Evolutionary conservation across 1,284 basidiomycete species (phyloP), one percentile per base, ranked within the genome.

Genomic region (Cryptococcus sp.): DNA sequence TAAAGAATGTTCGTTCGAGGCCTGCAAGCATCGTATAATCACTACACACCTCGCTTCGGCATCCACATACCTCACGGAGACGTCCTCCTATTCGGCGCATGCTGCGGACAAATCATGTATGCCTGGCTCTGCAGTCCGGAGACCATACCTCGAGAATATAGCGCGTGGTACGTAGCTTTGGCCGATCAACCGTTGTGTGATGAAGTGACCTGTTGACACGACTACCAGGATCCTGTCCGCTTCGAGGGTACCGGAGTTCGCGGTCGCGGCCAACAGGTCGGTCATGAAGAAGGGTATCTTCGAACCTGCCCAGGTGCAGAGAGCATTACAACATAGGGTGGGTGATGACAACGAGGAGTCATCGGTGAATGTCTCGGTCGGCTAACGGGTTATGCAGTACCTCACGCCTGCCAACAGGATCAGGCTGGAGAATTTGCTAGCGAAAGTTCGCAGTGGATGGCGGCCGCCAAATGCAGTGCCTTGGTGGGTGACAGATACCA

Each of bases 101-200:
- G 88, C 19, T 95, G 88, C 70, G 88, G 88, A 10, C 93, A 96
- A 77, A 95, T 96, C 73, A 84, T 94, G 80, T 94, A 91, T 73
- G 87, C 84, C 0, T 92, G 88, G 79, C 81, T 95, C 30, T 76
- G 91, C 35, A 82, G 88, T 25, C 92, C 91, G 8, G 91, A 93
- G 60, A 90, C 91, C 0, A 85, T 95, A 27, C 87, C 90, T 6
- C 79, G 81, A 42, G 89, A 88, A 19, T 95, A 95, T 69, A 82
- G 81, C 23, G 78, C 76, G 47, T 94, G 92, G 91, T 90, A 62
- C 47, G 83, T 70, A 19, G 17, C 30, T 4, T 13, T 13, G 5
- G 11, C 17, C 16, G 17, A 16, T 3, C 40, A 47, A 16, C 16
- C 20, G 3, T 46, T 25, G 3, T 38, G 49, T 52, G 7, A 41